Evolutionary conservation across 768 basidiomycete genomes (phyloP).

Genomic region (Russula ochroleuca): DNA sequence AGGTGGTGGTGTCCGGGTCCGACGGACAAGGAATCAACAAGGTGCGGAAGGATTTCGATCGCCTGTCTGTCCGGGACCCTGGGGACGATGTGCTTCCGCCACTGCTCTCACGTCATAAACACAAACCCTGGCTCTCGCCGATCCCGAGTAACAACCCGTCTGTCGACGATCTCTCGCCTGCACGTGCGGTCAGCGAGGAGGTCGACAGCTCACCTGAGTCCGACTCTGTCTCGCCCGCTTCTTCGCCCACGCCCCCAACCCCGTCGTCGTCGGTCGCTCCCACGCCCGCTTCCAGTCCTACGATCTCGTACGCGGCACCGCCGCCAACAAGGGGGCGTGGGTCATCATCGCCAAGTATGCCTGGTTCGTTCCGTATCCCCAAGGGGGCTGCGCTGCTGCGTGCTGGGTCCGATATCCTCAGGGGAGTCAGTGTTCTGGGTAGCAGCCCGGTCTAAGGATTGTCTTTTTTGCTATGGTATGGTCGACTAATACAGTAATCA

Average conservation of each 20-base stretch:
- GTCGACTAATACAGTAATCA: not conserved
- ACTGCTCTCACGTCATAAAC: slow-evolving; percentile 15
- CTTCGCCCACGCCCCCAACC: slow-evolving; percentile 19
- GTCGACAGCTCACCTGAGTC: not conserved
- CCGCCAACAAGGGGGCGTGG: not conserved
- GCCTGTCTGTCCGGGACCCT: slow-evolving; percentile 3
- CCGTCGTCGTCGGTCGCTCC: slow-evolving; percentile 19
- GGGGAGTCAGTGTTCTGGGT: slow-evolving; percentile 31
- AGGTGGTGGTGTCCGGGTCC: not conserved
- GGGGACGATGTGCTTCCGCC: slow-evolving; percentile 12
- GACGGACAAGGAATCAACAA: not conserved
- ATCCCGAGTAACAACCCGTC: slow-evolving; percentile 26
- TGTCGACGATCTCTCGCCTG: slow-evolving; percentile 11
- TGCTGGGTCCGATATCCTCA: slow-evolving; percentile 32
- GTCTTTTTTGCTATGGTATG: not conserved
- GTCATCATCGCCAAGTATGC: slow-evolving; percentile 8
- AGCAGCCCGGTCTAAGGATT: slow-evolving; percentile 7
- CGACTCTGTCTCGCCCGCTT: slow-evolving; percentile 7
- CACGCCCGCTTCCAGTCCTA: slow-evolving; percentile 18
- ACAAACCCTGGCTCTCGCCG: slow-evolving; percentile 15
- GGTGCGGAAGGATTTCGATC: not conserved
- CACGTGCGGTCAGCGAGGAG: not conserved
- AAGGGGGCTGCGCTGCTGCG: slow-evolving; percentile 30
- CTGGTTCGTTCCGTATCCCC: slow-evolving; percentile 23
- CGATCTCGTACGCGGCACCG: not conserved